Conservation (phyloP, 129 eudicot genomes). For the Sambucus nigra region DNA sequence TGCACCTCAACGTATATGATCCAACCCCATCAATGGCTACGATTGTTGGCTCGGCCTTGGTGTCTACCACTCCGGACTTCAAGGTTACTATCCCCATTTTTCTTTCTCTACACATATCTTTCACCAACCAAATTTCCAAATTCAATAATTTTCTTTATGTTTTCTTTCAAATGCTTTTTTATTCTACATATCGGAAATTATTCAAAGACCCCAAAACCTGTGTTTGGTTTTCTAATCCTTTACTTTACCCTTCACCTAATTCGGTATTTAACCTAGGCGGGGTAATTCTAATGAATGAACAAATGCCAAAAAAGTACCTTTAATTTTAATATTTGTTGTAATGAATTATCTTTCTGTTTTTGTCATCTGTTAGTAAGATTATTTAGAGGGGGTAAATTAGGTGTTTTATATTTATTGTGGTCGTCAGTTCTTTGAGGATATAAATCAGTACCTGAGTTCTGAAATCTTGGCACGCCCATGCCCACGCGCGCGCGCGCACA, state of each 20-base stretch:
- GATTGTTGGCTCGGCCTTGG: slow-evolving; percentile 95
- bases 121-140: background rate
- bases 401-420: slow-evolving; percentile 1
- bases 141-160: background rate
- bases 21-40: slow-evolving; percentile 83
- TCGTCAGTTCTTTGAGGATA: too few species aligned
- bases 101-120: background rate
- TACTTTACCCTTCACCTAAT: too few species aligned
- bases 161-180: background rate
- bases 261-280: too few species aligned
- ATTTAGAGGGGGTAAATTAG: too few species aligned
- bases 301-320: too few species aligned
- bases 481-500: too few species aligned
- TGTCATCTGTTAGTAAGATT: too few species aligned
- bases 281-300: too few species aligned
- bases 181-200: background rate
- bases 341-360: background rate
- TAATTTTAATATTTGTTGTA: too few species aligned
- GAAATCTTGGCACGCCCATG: too few species aligned
- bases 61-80: slow-evolving; percentile 88
- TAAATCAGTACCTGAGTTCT: too few species aligned
- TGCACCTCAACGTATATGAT: slow-evolving; percentile 80
- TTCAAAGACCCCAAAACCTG: background rate
- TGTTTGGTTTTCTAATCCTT: too few species aligned
- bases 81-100: slow-evolving; percentile 36